phyloP scores from a whole-genome alignment of 805 yeast genomes.

The Sungouiella thailandica region DNA sequence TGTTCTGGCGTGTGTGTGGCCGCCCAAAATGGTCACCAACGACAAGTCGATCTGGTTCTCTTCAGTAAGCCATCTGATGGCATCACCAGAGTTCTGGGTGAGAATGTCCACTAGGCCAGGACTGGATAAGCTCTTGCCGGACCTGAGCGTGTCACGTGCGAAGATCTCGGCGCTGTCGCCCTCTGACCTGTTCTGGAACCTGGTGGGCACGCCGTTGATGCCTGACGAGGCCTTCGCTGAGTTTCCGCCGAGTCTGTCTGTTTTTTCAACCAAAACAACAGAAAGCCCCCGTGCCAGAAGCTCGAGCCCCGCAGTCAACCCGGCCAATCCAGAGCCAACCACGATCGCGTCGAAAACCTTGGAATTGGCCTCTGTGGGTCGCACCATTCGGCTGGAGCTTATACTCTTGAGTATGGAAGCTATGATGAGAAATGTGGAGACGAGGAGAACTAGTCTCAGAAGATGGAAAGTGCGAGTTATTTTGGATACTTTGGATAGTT shows the following conservation, averaged over 20 bases:
- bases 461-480: too few relatives aligned
- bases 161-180: slow-evolving; percentile 26
- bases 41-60: slow-evolving; percentile 25
- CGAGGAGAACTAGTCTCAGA: too few relatives aligned
- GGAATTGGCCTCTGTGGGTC: too few relatives aligned
- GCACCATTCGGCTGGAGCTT: too few relatives aligned
- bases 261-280: slow-evolving; percentile 47
- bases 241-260: slow-evolving; percentile 49
- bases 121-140: slow-evolving; percentile 29
- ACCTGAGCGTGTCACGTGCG: slow-evolving; percentile 24
- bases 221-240: slow-evolving; percentile 61
- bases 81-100: slow-evolving; percentile 22
- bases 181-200: slow-evolving; percentile 16
- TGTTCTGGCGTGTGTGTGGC: slow-evolving; percentile 37
- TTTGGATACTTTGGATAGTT: too few relatives aligned
- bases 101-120: slow-evolving; percentile 21
- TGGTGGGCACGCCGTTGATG: slow-evolving; percentile 42
- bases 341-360: slow-evolving; percentile 24
- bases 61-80: slow-evolving; percentile 30
- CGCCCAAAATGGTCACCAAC: slow-evolving; percentile 33
- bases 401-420: too few relatives aligned
- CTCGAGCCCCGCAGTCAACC: slow-evolving; percentile 41
- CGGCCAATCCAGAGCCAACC: slow-evolving; percentile 56
- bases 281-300: slow-evolving; percentile 33
- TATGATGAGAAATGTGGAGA: too few relatives aligned